Evolutionary conservation across 2,329 filamentous ascomycete genomes (phyloP), one percentile per base, ranked within the genome.

Genomic region (Achaetomium macrosporum): DNA sequence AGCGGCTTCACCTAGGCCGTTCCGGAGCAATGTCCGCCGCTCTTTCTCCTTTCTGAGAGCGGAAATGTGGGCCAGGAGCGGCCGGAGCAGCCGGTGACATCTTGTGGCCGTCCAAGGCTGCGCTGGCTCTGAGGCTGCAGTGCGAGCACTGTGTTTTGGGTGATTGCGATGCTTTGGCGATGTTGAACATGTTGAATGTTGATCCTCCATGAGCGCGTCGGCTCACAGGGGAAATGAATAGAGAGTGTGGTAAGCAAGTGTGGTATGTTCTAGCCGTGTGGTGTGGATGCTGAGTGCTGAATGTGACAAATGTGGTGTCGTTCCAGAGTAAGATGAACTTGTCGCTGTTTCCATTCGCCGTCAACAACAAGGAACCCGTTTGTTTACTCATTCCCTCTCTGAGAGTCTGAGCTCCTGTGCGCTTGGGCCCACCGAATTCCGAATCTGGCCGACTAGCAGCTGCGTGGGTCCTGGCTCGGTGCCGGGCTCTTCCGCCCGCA

Each of bases 81-180:
- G 75, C 3, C 75, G 73, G 16, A 78, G 67, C 6, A 77, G 61
- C 2, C 74, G 68, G 44, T 73, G 70, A 42, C 75, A 78, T 51
- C 74, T 66, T 46, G 72, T 69, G 5, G 75, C 72, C 5, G 73
- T 77, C 76, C 76, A 78, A 12, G 65, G 66, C 41, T 57, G 56
- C 2, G 54, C 2, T 20, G 48, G 29, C 29, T 61, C 57, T 20
- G 50, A 42, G 30, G 39, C 19, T n/a, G 41, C 12, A 12, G 19
- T 25, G 36, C 17, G 19, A n/a, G 31, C 29, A 16, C 20, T 31
- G 10, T 51, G 48, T 41, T 25, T 47, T 40, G 45, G 47, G 16
- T 37, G 47, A 17, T 41, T 36, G 42, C 30, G 48, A 45, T 48
- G 42, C 13, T 50, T 50, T n/a, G 55, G 37, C 29, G 42, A 50